phyloP scores from a whole-genome alignment of 129 eudicot genomes.

The Ambrosia trifida region DNA sequence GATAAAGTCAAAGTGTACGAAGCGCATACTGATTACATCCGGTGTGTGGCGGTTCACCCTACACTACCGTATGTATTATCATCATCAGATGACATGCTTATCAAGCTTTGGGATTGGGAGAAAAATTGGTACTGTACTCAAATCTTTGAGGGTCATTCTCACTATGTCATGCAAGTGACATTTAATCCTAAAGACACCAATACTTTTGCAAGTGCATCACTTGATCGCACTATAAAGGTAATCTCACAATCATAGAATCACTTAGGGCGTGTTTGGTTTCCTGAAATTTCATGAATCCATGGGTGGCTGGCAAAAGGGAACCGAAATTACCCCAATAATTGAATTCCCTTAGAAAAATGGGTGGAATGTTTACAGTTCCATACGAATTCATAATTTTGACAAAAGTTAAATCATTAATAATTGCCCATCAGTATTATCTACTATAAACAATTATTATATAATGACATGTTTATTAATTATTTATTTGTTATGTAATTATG shows the following conservation, averaged over 20 bases:
- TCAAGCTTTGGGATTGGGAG: slow-evolving; percentile 96
- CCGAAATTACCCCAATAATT: not conserved
- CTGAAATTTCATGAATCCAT: slow-evolving; percentile 3
- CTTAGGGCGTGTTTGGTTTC: slow-evolving; percentile 1
- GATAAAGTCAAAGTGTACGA: slow-evolving; percentile 71
- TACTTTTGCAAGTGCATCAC: slow-evolving; percentile 84
- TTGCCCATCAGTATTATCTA: not conserved
- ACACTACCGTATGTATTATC: slow-evolving; percentile 74
- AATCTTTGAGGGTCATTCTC: slow-evolving; percentile 83
- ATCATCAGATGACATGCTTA: slow-evolving; percentile 80
- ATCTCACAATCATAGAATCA: not conserved
- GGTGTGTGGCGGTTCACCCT: slow-evolving; percentile 86
- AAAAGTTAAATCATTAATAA: not conserved
- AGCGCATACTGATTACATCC: slow-evolving; percentile 77
- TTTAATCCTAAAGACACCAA: slow-evolving; percentile 74
- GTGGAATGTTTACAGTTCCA: not conserved
- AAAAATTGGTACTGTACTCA: slow-evolving; percentile 78
- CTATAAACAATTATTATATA: not conserved
- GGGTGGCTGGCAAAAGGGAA: slow-evolving; percentile 15
- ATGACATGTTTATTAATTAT: not conserved
- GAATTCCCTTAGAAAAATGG: not conserved
- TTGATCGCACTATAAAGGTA: slow-evolving; percentile 80
- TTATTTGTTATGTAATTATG: not conserved
- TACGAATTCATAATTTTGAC: not conserved
- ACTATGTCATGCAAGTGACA: slow-evolving; percentile 83